These are phyloP conservation scores for Pulveroboletus sp. DNA, from an alignment of 768 basidiomycete genomes.

Conservation along the genomic window DNA sequence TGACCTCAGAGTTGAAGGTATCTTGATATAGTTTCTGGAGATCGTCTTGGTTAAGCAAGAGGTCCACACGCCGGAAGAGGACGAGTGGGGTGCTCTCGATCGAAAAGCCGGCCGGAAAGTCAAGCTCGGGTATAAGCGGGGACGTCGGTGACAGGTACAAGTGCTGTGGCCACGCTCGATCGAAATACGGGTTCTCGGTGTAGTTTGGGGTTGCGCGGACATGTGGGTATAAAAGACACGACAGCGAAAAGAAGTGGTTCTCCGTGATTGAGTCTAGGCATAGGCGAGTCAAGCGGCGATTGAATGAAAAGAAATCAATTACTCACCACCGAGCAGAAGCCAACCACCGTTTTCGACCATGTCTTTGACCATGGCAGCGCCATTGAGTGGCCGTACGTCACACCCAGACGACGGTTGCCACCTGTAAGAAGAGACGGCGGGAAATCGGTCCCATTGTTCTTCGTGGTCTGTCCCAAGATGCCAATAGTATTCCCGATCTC, in stretches of 20 bases:
- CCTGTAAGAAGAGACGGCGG: constrained; percentile 46
- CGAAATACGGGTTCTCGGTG: constrained; percentile 49
- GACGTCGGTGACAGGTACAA: constrained; percentile 60
- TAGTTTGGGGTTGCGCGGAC: constrained; percentile 66
- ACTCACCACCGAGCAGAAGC: constrained; percentile 61
- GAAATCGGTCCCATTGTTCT: constrained; percentile 51
- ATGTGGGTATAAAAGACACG: constrained; percentile 64
- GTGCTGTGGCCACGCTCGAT: constrained; percentile 64
- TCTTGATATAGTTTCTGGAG: constrained; percentile 43
- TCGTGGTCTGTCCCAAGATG: constrained; percentile 55
- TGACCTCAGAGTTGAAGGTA: constrained; percentile 15
- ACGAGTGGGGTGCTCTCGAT: constrained; percentile 58
- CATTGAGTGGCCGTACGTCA: constrained; percentile 38
- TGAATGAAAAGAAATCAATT: neutral
- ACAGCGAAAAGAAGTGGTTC: constrained; percentile 72
- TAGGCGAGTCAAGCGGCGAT: neutral
- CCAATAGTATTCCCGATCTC: constrained; percentile 60
- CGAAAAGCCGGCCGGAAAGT: constrained; percentile 52
- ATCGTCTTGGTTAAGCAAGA: constrained; percentile 49
- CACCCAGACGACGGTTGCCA: constrained; percentile 53
- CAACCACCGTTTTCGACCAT: constrained; percentile 70
- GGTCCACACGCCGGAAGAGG: constrained; percentile 63
- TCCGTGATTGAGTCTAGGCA: constrained; percentile 63
- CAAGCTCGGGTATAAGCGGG: constrained; percentile 29
- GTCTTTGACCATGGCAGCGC: constrained; percentile 47